Evolutionary conservation across 108 stramenopile genomes (phyloP).

Genomic region (Skeletonema tropicum): DNA sequence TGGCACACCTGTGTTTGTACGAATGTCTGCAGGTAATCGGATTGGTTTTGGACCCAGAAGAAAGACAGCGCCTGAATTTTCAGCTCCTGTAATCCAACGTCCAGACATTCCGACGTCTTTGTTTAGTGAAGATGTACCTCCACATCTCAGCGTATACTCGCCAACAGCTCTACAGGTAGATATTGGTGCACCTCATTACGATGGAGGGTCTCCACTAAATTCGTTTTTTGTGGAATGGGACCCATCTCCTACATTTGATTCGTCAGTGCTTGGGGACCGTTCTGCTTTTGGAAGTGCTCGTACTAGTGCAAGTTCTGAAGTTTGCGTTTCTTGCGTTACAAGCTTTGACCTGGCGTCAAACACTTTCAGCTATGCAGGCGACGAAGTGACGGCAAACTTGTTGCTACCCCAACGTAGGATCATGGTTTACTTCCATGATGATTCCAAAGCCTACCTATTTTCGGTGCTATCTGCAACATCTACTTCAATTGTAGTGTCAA

Average conservation of each 20-base stretch:
- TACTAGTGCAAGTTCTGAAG: constrained; percentile 27
- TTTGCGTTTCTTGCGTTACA: constrained; percentile 49
- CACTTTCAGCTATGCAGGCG: constrained; percentile 45
- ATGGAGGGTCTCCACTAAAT: constrained; percentile 75
- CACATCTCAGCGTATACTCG: constrained; percentile 41
- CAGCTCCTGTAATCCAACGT: constrained; percentile 44
- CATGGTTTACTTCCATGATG: constrained; percentile 51
- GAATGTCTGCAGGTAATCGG: constrained; percentile 59
- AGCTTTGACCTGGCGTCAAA: constrained; percentile 37
- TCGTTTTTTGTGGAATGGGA: constrained; percentile 88
- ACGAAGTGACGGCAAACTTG: constrained; percentile 32
- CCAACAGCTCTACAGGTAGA: constrained; percentile 54
- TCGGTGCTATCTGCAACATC: constrained; percentile 44
- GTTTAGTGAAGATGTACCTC: constrained; percentile 42
- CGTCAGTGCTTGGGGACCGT: constrained; percentile 41
- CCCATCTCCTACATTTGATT: constrained; percentile 44
- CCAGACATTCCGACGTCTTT: constrained; percentile 55
- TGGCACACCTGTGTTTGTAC: constrained; percentile 51
- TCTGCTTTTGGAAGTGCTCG: constrained; percentile 44
- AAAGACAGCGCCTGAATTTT: constrained; percentile 51
- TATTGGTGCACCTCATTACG: constrained; percentile 66
- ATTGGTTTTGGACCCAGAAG: constrained; percentile 62
- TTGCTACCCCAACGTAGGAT: constrained; percentile 57
- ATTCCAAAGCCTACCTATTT: constrained; percentile 47
- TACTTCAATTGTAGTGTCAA: constrained; percentile 42